A percentile compares a stretch with the other conserved stretches of the same genome.
These are phyloP conservation scores for Penicillium macrosclerotiorum DNA, from an alignment of 495 filamentous ascomycete genomes.

Conservation along the genomic window DNA sequence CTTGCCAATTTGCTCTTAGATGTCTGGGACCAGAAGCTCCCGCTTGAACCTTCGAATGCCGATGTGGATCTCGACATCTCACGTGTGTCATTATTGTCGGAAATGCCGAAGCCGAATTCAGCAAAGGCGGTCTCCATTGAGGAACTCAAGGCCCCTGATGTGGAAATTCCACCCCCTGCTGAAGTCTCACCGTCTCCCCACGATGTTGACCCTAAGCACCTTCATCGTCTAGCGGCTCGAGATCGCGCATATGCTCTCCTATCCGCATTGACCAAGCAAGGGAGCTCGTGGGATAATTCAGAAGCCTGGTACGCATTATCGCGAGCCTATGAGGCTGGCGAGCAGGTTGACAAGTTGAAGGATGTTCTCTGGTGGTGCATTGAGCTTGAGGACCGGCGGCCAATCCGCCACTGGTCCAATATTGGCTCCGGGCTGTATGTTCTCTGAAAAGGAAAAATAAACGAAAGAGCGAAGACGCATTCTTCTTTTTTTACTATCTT, in stretches of 20 bases:
- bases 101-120: slow-evolving; percentile 20
- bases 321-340: slow-evolving; percentile 77
- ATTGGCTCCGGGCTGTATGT: slow-evolving; percentile 49
- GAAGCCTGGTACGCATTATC: slow-evolving; percentile 93
- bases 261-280: slow-evolving; percentile 75
- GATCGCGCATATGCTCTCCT: slow-evolving; percentile 85
- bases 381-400: slow-evolving; percentile 56
- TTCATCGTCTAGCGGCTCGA: slow-evolving; percentile 76
- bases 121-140: slow-evolving; percentile 23
- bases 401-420: slow-evolving; percentile 49
- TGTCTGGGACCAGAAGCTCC: slow-evolving; percentile 66
- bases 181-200: slow-evolving; percentile 13
- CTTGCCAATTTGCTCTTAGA: slow-evolving; percentile 83
- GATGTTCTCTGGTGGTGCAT: slow-evolving; percentile 70
- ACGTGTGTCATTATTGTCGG: slow-evolving; percentile 21
- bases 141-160: slow-evolving; percentile 18
- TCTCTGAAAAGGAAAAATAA: slow-evolving; percentile 22
- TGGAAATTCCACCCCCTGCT: slow-evolving; percentile 5
- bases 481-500: slow-evolving; percentile 20
- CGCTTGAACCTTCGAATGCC: slow-evolving; percentile 37
- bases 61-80: slow-evolving; percentile 32
- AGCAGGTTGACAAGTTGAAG: slow-evolving; percentile 80
- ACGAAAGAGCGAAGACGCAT: too few species aligned
- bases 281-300: slow-evolving; percentile 87
- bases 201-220: slow-evolving; percentile 54